A percentile compares a stretch with the other conserved stretches of the same genome.
phyloP scores from a whole-genome alignment of 352 stramenopile species.

The Phytophthora pseudosyringae region DNA sequence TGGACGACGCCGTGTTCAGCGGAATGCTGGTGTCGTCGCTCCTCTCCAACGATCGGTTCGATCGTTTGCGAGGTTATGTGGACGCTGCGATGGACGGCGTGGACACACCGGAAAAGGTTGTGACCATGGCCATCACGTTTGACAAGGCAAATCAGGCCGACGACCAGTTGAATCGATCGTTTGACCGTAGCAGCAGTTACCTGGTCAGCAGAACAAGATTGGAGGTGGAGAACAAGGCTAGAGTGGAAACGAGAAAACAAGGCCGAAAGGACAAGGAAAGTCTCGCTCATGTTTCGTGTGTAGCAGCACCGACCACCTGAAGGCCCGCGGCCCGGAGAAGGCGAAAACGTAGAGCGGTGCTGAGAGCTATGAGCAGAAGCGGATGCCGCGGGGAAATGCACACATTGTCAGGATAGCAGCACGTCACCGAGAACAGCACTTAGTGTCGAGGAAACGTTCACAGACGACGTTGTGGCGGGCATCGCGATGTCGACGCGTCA shows the following conservation, averaged over 20 bases:
- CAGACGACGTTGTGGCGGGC: not conserved
- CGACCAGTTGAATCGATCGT: not conserved
- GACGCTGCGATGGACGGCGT: conserved; percentile 7
- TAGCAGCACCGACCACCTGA: conserved; percentile 4
- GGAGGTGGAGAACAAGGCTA: too few relatives aligned
- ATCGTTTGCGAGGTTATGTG: conserved; percentile 10
- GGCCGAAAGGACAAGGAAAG: conserved; percentile 5
- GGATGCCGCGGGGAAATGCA: conserved; percentile 7
- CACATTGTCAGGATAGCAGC: not conserved
- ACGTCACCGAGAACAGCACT: not conserved
- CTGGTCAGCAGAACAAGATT: too few relatives aligned
- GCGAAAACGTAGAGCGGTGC: conserved; percentile 1
- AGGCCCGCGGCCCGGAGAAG: not conserved
- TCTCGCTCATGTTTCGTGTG: conserved; percentile 11
- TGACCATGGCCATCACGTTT: conserved; percentile 24
- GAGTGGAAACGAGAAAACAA: too few relatives aligned
- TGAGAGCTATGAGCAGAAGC: conserved; percentile 1
- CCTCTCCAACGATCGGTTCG: conserved; percentile 11
- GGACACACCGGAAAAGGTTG: conserved; percentile 12
- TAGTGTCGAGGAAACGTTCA: not conserved
- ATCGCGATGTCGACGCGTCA: too few relatives aligned
- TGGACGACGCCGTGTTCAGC: conserved; percentile 7
- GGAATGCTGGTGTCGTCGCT: conserved; percentile 6
- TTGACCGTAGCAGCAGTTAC: conserved; percentile 1
- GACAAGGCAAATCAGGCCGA: conserved; percentile 14